These are phyloP conservation scores for Backusella liffmaniae DNA, from an alignment of 192 early-diverging fungal genomes.

Conservation along the genomic window DNA sequence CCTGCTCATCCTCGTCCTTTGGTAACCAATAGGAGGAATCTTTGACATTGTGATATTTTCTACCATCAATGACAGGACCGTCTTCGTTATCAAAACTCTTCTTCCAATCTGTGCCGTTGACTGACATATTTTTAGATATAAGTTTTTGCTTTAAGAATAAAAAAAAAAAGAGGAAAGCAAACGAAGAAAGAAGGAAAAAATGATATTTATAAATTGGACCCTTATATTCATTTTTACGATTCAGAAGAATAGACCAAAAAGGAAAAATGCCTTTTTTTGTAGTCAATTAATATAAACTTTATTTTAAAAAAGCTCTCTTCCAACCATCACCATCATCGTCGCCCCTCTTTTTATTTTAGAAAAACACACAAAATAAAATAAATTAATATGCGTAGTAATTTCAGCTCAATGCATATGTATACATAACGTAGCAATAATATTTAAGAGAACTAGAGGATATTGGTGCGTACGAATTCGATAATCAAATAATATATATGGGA, in stretches of 20 bases:
- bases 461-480: no score
- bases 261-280: background rate
- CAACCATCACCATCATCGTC: no score
- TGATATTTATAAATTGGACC: background rate
- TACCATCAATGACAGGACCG: background rate
- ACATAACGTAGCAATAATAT: no score
- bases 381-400: no score
- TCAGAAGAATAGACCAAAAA: background rate
- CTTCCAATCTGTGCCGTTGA: background rate
- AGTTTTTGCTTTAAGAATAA: background rate
- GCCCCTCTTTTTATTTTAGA: no score
- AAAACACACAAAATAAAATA: no score
- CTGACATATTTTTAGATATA: background rate
- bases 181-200: background rate
- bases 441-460: no score
- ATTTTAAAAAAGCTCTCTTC: background rate
- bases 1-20: slow-evolving; percentile 27
- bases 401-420: no score
- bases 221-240: background rate
- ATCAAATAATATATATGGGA: background rate
- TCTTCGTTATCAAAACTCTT: background rate
- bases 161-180: background rate
- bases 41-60: slow-evolving; percentile 19
- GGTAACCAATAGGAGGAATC: slow-evolving; percentile 14
- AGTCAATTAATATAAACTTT: background rate